phyloP scores from a whole-genome alignment of 768 basidiomycete genomes.

The Aureoboletus auriporus region DNA sequence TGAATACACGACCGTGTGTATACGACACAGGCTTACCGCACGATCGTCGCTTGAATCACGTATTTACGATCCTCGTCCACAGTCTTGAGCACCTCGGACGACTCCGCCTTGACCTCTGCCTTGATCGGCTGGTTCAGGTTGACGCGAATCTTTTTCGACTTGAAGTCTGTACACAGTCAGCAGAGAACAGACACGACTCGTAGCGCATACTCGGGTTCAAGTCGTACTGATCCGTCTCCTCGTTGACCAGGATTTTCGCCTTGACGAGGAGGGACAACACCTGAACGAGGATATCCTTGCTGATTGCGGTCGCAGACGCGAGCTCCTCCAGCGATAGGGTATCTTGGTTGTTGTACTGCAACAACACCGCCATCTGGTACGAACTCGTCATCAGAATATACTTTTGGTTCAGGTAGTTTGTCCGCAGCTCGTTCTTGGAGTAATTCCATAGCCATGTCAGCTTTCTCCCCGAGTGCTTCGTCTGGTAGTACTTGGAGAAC shows the following conservation, averaged over 20 bases:
- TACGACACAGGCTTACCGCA: slow-evolving; percentile 43
- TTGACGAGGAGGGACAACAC: slow-evolving; percentile 66
- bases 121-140: slow-evolving; percentile 91
- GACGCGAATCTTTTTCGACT: slow-evolving; percentile 90
- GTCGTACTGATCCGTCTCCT: slow-evolving; percentile 88
- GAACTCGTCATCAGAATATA: slow-evolving; percentile 95
- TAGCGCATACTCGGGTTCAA: slow-evolving; percentile 64
- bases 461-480: slow-evolving; percentile 91
- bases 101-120: slow-evolving; percentile 90
- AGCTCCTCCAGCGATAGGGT: slow-evolving; percentile 81
- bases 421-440: slow-evolving; percentile 92
- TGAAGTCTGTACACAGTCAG: slow-evolving; percentile 55
- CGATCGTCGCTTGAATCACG: slow-evolving; percentile 92
- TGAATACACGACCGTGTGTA: not conserved
- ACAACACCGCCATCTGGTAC: slow-evolving; percentile 91
- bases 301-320: slow-evolving; percentile 70
- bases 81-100: slow-evolving; percentile 83
- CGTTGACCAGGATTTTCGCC: slow-evolving; percentile 84
- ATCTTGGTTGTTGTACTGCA: slow-evolving; percentile 92
- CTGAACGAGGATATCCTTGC: slow-evolving; percentile 75
- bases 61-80: slow-evolving; percentile 98
- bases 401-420: slow-evolving; percentile 90
- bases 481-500: slow-evolving; percentile 90
- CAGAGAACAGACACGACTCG: not conserved
- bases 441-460: slow-evolving; percentile 99